These are phyloP conservation scores for Daedaleopsis nitida DNA, from an alignment of 768 basidiomycete genomes.

Conservation along the genomic window DNA sequence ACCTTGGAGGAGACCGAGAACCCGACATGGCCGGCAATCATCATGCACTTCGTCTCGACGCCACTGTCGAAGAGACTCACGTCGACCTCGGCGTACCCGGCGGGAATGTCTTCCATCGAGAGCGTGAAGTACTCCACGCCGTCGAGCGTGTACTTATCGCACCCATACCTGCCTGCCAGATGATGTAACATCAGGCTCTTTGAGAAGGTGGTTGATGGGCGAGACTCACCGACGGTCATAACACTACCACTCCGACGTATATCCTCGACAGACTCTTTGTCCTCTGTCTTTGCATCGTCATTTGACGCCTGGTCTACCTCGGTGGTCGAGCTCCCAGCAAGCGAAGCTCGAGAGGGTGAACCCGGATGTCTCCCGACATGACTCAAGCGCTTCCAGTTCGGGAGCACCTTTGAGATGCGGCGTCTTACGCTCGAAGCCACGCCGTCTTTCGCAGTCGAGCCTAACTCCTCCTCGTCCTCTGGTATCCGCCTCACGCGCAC, in stretches of 20 bases:
- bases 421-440: no score
- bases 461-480: not conserved
- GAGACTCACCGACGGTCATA: not conserved
- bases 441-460: not conserved
- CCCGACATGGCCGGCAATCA: constrained; percentile 16
- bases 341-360: no score
- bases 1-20: not conserved
- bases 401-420: no score
- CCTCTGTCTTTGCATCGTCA: no score
- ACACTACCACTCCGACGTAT: no score
- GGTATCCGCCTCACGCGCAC: no score
- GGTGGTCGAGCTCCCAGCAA: no score
- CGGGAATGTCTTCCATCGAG: not conserved
- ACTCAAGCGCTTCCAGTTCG: no score
- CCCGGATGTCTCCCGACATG: no score
- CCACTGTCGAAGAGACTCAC: constrained; percentile 1
- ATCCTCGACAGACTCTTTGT: no score
- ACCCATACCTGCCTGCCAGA: not conserved
- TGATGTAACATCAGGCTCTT: no score
- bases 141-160: constrained; percentile 5
- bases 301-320: no score
- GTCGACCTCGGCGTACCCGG: constrained; percentile 12
- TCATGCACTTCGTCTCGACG: not conserved
- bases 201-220: not conserved
- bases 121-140: constrained; percentile 5